These are phyloP conservation scores for Clitopilus passeckerianus DNA, from an alignment of 768 basidiomycete genomes.

Conservation along the genomic window DNA sequence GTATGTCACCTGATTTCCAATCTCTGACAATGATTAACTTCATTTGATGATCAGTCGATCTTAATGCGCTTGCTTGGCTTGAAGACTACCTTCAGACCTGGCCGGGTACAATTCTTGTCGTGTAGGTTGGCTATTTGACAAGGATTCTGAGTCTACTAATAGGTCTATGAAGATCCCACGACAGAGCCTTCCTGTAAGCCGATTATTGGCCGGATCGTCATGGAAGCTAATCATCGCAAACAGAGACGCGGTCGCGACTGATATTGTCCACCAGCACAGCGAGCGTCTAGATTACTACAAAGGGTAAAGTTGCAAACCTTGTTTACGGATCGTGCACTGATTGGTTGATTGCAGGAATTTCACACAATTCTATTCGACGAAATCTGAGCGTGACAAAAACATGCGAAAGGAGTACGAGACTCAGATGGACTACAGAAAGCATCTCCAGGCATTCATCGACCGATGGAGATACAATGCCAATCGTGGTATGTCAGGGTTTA, in stretches of 20 bases:
- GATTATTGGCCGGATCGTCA: neutral
- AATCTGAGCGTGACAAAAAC: slow-evolving; percentile 90
- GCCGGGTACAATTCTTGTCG: slow-evolving; percentile 87
- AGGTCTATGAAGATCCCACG: slow-evolving; percentile 69
- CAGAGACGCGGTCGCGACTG: slow-evolving; percentile 93
- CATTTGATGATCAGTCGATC: slow-evolving; percentile 51
- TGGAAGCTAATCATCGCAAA: neutral
- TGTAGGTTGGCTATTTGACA: slow-evolving; percentile 44
- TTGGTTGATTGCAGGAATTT: slow-evolving; percentile 64
- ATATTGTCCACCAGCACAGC: slow-evolving; percentile 96
- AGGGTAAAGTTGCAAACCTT: slow-evolving; percentile 42
- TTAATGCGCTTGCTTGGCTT: slow-evolving; percentile 96
- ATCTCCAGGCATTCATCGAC: slow-evolving; percentile 97
- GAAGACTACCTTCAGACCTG: slow-evolving; percentile 97
- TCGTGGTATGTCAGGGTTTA: slow-evolving; percentile 43
- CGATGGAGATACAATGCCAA: slow-evolving; percentile 98
- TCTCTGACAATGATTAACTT: neutral
- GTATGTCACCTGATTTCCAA: slow-evolving; percentile 33
- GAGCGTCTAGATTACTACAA: slow-evolving; percentile 95
- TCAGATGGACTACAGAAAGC: slow-evolving; percentile 92
- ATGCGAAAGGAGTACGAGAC: slow-evolving; percentile 93
- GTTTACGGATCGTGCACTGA: neutral
- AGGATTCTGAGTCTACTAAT: slow-evolving; percentile 2
- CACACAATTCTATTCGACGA: slow-evolving; percentile 97
- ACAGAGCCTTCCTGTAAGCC: slow-evolving; percentile 87